Base-by-base conservation (phyloP, 345 rosid genomes). In the Aegle marmelos region DNA sequence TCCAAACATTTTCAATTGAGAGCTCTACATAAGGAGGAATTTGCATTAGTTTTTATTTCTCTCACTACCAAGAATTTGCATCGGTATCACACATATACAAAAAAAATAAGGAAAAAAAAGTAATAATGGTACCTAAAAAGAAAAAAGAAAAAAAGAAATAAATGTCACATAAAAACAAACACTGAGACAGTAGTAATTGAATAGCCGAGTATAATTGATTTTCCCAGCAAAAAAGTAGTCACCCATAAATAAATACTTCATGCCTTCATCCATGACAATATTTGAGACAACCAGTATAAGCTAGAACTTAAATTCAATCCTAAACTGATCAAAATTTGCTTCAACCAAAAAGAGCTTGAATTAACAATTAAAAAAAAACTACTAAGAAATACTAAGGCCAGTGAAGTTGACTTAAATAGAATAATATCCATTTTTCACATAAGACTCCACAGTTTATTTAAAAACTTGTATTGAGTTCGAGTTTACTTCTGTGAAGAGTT, bases 401-500 rank as follows among this genome's bases (percentile, higher is more conserved):
- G 39, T 6, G 31, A 68, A 67, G 70, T 37, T 36, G 68, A 22
- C 4, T 10, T 19, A 34, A 66, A n/a, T 7, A 1, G 3, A 67
- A 9, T 17, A 24, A 41, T 41, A 68, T 37, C 30, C 21, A 5
- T 41, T 45, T 41, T 13, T 24, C 8, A 21, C 30, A 73, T 48
- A 7, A 45, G 33, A 45, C 25, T 41, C 59, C 39, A 28, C 6
- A 30, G 30, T 30, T 56, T 63, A 27, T 50, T 65, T 54, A 50
- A 34, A 31, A 53, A 65, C 64, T 65, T 28, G 64, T 21, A 11
- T 5, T 2, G 41, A 36, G 25, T 60, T 60, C 25, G 4, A 58
- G 61, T 71, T 79, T 67, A 79, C 82, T 79, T 79, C 82, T 68
- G 74, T 0, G 82, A 79, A 41, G 82, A 79, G 74, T 79, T 79